These are phyloP conservation scores for Infundibulicybe gibba DNA, from an alignment of 768 basidiomycete species.

Conservation along the genomic window DNA sequence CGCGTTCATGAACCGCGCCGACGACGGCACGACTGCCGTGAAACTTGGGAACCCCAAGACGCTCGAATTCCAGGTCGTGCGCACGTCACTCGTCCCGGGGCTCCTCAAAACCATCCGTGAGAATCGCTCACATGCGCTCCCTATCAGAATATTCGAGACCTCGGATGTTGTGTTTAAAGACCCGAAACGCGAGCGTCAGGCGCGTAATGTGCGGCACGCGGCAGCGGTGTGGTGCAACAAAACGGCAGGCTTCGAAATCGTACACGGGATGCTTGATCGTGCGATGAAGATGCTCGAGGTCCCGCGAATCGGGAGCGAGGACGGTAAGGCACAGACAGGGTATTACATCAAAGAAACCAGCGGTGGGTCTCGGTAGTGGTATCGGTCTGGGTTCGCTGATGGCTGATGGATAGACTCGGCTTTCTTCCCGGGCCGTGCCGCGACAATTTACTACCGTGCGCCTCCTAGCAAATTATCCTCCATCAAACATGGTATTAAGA, in stretches of 20 bases:
- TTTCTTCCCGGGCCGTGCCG: slow-evolving; percentile 94
- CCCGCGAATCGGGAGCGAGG: slow-evolving; percentile 62
- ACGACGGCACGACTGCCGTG: slow-evolving; percentile 79
- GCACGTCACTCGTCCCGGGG: slow-evolving; percentile 93
- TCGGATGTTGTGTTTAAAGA: slow-evolving; percentile 95
- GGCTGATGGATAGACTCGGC: slow-evolving; percentile 62
- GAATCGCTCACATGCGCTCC: slow-evolving; percentile 90
- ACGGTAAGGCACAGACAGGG: slow-evolving; percentile 59
- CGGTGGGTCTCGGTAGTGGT: slow-evolving; percentile 48
- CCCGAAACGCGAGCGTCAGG: slow-evolving; percentile 66
- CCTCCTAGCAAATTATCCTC: slow-evolving; percentile 29
- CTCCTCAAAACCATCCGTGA: slow-evolving; percentile 96
- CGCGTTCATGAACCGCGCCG: slow-evolving; percentile 82
- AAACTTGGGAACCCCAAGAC: slow-evolving; percentile 97
- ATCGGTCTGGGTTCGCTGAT: not conserved
- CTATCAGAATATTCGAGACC: slow-evolving; percentile 91
- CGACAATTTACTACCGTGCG: slow-evolving; percentile 84
- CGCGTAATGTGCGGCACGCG: slow-evolving; percentile 84
- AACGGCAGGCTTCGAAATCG: slow-evolving; percentile 94
- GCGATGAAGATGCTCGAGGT: slow-evolving; percentile 96
- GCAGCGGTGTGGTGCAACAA: slow-evolving; percentile 96
- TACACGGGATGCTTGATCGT: slow-evolving; percentile 92
- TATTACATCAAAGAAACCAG: slow-evolving; percentile 89
- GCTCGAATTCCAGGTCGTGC: slow-evolving; percentile 95
- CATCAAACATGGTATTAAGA: slow-evolving; percentile 42